A percentile compares a stretch with the other conserved stretches of the same genome.
phyloP scores from a whole-genome alignment of 768 basidiomycete species.

The Tylopilus sp. region DNA sequence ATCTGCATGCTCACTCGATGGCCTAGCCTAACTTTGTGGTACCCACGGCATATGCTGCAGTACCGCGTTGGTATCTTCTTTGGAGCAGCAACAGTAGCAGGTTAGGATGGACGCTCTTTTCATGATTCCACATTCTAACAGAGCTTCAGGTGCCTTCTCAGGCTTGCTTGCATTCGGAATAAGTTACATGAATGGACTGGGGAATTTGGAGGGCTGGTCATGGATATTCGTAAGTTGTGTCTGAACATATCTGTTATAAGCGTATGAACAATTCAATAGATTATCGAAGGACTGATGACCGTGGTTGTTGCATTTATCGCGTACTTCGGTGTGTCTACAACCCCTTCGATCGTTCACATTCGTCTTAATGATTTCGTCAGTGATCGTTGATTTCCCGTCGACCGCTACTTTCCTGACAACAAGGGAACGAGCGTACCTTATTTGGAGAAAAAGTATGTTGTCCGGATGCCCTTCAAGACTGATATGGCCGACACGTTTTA shows the following conservation, averaged over 20 bases:
- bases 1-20: neutral
- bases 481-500: slow-evolving; percentile 47
- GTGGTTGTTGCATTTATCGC: slow-evolving; percentile 53
- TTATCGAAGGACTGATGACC: slow-evolving; percentile 48
- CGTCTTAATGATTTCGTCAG: slow-evolving; percentile 25
- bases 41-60: slow-evolving; percentile 59
- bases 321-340: slow-evolving; percentile 39
- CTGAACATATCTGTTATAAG: neutral
- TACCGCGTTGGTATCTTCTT: slow-evolving; percentile 62
- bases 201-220: slow-evolving; percentile 53
- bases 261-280: slow-evolving; percentile 1
- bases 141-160: slow-evolving; percentile 46
- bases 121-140: neutral
- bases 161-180: slow-evolving; percentile 57
- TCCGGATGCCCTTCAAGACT: slow-evolving; percentile 26
- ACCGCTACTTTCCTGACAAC: slow-evolving; percentile 16
- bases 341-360: neutral
- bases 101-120: slow-evolving; percentile 14
- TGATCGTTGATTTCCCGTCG: slow-evolving; percentile 51
- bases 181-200: slow-evolving; percentile 46
- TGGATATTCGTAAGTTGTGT: slow-evolving; percentile 57
- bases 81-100: slow-evolving; percentile 60
- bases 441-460: slow-evolving; percentile 17
- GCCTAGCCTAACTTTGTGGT: slow-evolving; percentile 61
- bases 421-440: slow-evolving; percentile 16